Percentiles rank a stretch among this genome's conserved stretches.
These are phyloP conservation scores for Pilatotrama ljubarskyi DNA, from an alignment of 768 basidiomycete species.

Conservation along the genomic window DNA sequence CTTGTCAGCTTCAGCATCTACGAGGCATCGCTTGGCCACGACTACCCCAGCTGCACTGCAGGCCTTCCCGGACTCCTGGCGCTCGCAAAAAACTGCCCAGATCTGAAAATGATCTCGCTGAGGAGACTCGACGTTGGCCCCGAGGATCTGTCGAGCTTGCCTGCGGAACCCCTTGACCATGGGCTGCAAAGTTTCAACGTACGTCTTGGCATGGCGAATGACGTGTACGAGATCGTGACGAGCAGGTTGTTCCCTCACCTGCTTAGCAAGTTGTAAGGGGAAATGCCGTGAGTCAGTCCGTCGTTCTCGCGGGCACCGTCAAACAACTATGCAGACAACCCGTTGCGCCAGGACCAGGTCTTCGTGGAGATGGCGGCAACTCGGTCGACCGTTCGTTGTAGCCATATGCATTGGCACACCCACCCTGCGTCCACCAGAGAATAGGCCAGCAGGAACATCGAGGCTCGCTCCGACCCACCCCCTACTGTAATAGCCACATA, in stretches of 20 bases:
- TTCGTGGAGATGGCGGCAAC: too few relatives aligned
- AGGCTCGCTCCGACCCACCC: too few relatives aligned
- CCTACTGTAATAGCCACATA: too few relatives aligned
- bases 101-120: not conserved
- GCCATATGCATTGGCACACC: too few relatives aligned
- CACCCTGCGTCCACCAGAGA: too few relatives aligned
- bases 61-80: not conserved
- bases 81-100: not conserved
- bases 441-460: too few relatives aligned
- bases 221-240: not conserved
- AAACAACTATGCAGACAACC: too few relatives aligned
- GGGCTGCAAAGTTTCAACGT: not conserved
- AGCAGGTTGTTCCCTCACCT: not conserved
- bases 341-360: too few relatives aligned
- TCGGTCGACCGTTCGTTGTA: too few relatives aligned
- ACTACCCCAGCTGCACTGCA: not conserved
- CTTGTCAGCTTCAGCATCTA: not conserved
- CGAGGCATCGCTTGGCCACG: not conserved
- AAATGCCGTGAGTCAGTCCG: not conserved
- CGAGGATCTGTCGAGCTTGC: not conserved
- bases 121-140: not conserved
- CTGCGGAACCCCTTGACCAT: not conserved
- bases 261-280: not conserved
- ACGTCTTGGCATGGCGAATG: not conserved
- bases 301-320: too few relatives aligned